phyloP scores from a whole-genome alignment of 768 basidiomycete genomes.

The Calvatia gigantea region DNA sequence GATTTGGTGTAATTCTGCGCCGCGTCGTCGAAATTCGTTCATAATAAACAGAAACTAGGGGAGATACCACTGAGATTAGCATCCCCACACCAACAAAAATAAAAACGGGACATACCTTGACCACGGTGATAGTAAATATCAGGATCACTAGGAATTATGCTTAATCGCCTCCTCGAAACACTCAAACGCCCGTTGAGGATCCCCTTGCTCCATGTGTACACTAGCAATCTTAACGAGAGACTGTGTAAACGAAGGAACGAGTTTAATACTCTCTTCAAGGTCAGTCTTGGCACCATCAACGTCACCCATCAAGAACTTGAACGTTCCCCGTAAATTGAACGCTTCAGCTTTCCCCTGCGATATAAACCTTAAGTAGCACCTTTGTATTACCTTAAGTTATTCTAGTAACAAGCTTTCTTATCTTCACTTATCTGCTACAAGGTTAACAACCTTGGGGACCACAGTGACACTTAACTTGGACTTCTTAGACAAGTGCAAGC shows the following conservation, averaged over 20 bases:
- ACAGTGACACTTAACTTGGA: too few species aligned
- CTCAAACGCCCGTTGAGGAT: conserved; percentile 77
- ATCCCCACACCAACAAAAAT: background rate
- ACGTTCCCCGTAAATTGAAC: conserved; percentile 90
- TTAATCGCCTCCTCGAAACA: conserved; percentile 89
- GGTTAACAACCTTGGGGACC: too few species aligned
- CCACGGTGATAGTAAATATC: conserved; percentile 99
- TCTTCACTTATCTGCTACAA: too few species aligned
- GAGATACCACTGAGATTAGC: conserved; percentile 35
- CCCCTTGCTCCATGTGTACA: conserved; percentile 94
- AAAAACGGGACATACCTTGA: conserved; percentile 57
- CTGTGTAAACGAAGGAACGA: conserved; percentile 73
- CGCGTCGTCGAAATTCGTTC: conserved; percentile 80
- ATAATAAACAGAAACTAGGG: conserved; percentile 97
- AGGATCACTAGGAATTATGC: conserved; percentile 78
- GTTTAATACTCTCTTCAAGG: conserved; percentile 68
- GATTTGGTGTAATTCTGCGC: conserved; percentile 91
- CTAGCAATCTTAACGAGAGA: conserved; percentile 95
- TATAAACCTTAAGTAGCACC: too few species aligned
- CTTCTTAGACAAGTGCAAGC: too few species aligned
- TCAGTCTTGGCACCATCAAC: conserved; percentile 80
- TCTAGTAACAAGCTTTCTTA: too few species aligned
- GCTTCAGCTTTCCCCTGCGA: too few species aligned
- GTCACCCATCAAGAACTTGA: conserved; percentile 94
- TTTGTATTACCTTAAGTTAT: too few species aligned